Evolutionary conservation across 495 filamentous ascomycete genomes (phyloP).

Genomic region (Daldinia loculata): DNA sequence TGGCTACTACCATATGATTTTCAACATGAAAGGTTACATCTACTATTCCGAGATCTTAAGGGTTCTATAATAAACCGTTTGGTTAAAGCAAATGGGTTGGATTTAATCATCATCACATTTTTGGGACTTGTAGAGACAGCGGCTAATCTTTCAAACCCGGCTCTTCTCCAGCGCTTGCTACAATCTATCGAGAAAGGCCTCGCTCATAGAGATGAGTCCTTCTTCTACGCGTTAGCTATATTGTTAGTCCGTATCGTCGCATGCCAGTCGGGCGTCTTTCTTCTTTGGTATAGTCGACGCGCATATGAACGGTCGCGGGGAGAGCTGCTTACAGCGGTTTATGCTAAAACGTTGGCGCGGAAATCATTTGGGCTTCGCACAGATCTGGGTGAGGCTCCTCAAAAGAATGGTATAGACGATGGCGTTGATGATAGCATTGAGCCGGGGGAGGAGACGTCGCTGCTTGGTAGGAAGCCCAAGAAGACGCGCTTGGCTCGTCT

Average conservation of each 20-base stretch:
- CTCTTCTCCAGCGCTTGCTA: constrained; percentile 77
- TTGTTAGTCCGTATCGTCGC: constrained; percentile 67
- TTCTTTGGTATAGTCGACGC: constrained; percentile 76
- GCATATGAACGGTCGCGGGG: constrained; percentile 82
- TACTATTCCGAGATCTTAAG: constrained; percentile 73
- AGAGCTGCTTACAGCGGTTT: constrained; percentile 88
- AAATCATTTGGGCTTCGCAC: constrained; percentile 65
- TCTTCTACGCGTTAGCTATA: constrained; percentile 72
- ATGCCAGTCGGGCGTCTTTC: constrained; percentile 72
- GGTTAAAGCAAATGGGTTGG: constrained; percentile 75
- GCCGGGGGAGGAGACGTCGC: constrained; percentile 25
- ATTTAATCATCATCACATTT: constrained; percentile 71
- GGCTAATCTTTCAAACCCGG: constrained; percentile 70
- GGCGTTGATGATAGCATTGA: constrained; percentile 9
- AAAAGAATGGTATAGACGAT: constrained; percentile 46
- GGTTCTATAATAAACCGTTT: constrained; percentile 76
- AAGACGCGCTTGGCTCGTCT: constrained; percentile 33
- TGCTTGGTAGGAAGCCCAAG: constrained; percentile 28
- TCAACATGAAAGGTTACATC: constrained; percentile 75
- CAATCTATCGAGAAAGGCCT: constrained; percentile 67
- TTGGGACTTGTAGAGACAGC: constrained; percentile 69
- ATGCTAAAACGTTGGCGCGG: constrained; percentile 80
- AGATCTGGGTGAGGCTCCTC: constrained; percentile 24
- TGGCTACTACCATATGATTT: constrained; percentile 80
- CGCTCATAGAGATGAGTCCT: constrained; percentile 60